A percentile compares a stretch with the other conserved stretches of the same genome.
phyloP scores from a whole-genome alignment of 192 early-diverging fungal genomes.

The Geranomyces michiganensis region DNA sequence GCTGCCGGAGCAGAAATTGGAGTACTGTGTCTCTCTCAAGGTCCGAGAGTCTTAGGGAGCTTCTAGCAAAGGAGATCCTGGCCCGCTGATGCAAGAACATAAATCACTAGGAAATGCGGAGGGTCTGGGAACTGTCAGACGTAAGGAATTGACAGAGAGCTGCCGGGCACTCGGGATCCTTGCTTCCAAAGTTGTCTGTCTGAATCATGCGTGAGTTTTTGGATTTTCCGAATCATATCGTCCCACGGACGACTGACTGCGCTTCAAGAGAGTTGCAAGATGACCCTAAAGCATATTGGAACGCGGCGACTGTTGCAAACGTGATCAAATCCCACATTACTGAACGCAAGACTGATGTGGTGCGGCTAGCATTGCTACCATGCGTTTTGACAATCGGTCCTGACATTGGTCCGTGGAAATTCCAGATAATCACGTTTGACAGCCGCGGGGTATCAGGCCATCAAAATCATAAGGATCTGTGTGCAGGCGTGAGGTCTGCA shows the following conservation, averaged over 20 bases:
- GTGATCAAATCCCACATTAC: constrained; percentile 31
- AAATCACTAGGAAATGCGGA: constrained; percentile 68
- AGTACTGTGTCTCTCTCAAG: constrained; percentile 84
- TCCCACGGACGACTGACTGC: too few species aligned
- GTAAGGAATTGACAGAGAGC: constrained; percentile 67
- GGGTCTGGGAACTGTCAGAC: constrained; percentile 61
- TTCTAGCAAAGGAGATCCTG: too few species aligned
- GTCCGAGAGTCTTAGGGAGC: constrained; percentile 46
- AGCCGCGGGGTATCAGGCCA: constrained; percentile 86
- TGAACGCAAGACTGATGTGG: constrained; percentile 27
- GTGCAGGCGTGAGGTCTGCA: constrained; percentile 66
- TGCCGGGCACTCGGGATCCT: constrained; percentile 62
- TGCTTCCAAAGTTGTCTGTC: constrained; percentile 44
- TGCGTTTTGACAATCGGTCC: too few species aligned
- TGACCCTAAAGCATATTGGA: constrained; percentile 48
- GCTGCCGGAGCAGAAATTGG: constrained; percentile 58
- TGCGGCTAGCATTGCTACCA: not conserved
- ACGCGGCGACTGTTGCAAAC: constrained; percentile 30
- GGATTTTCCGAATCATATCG: too few species aligned
- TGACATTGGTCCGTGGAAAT: not conserved
- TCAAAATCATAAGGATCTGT: constrained; percentile 82
- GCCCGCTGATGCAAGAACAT: constrained; percentile 4
- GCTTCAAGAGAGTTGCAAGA: constrained; percentile 48
- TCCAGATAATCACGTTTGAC: constrained; percentile 86
- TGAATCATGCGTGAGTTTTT: constrained; percentile 65